Evolutionary conservation across 2,329 filamentous ascomycete species (phyloP).

Genomic region (Alternaria sp.): DNA sequence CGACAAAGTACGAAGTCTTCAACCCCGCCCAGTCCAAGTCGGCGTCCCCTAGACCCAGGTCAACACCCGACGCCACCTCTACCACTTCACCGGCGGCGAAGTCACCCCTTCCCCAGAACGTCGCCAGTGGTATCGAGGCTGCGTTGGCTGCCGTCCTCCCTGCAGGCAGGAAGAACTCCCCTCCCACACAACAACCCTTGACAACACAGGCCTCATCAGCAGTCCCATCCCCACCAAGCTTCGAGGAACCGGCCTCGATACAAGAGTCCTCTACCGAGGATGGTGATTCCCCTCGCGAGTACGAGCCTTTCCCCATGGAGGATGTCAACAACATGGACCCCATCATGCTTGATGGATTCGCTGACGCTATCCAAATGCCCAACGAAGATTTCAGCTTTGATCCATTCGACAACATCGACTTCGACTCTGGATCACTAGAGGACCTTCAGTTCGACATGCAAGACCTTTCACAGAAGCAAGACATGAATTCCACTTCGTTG

Average conservation of each 20-base stretch:
- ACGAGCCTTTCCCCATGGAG: slow-evolving; percentile 36
- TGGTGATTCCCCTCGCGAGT: slow-evolving; percentile 29
- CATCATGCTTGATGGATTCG: slow-evolving; percentile 32
- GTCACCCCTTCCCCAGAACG: slow-evolving; percentile 35
- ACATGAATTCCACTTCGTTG: slow-evolving; percentile 21
- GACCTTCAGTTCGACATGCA: slow-evolving; percentile 29
- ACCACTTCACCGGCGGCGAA: slow-evolving; percentile 11
- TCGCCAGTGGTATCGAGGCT: slow-evolving; percentile 42
- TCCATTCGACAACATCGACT: slow-evolving; percentile 35
- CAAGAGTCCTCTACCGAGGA: slow-evolving; percentile 37
- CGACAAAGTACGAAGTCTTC: slow-evolving; percentile 57
- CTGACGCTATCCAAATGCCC: slow-evolving; percentile 27
- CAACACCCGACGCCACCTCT: slow-evolving; percentile 12
- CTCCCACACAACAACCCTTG: slow-evolving; percentile 14
- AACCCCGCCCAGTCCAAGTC: slow-evolving; percentile 40
- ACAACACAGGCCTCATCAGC: slow-evolving; percentile 26
- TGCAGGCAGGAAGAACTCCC: slow-evolving; percentile 32
- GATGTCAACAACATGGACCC: slow-evolving; percentile 32
- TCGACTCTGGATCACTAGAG: slow-evolving; percentile 29
- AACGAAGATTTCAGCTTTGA: slow-evolving; percentile 36
- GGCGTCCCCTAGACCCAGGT: slow-evolving; percentile 20
- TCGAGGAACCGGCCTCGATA: slow-evolving; percentile 24
- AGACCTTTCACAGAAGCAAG: slow-evolving; percentile 24
- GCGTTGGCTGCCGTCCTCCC: slow-evolving; percentile 46
- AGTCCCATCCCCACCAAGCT: slow-evolving; percentile 23